Base-by-base conservation (phyloP, 164 flowering plant genomes). In the Nymphaea thermarum region DNA sequence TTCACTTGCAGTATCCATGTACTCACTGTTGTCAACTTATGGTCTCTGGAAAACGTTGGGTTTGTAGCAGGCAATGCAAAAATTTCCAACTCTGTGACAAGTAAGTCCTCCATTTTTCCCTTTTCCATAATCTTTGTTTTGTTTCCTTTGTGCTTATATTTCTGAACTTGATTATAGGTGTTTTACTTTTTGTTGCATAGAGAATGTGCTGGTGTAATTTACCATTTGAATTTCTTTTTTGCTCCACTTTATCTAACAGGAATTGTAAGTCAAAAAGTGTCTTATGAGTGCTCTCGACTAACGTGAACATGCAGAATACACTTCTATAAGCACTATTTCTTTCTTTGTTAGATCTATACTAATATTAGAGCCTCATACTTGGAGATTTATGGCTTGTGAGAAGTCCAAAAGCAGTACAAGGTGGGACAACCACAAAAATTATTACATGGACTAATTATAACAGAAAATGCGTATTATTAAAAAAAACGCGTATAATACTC, bases 21-120 rank as follows among this genome's bases (percentile, higher is more conserved):
- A 60, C 73, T 18, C 63, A 69, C 64, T 87, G 92, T 70, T 72
- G 73, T 51, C 72, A 80, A 66, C 68, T 73, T 5, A 81, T 87
- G 47, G 42, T 82, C 44, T 79, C 81, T 63, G 81, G 82, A 66
- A 68, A 45, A 25, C 73, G 77, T 43, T 84, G 87, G 86, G 41
- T 64, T 66, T 86, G 91, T 71, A 51, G 57, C 57, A 65, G 66
- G 42, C 74, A 72, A 17, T 84, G 88, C 81, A 79, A 79, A 75
- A 76, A 81, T 14, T 77, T 79, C 75, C 84, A 82, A 71, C 73
- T 83, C 4, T 87, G 91, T 77, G 75, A 82, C 60, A 82, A 81
- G 91, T 87, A 76, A 64, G 43, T 60, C 42, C 42, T 62, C 16
- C 2, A 8, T 55, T 55, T 62, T 62, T 51, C 57, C 57, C 14